These are phyloP conservation scores for Tolypocladium ovalisporum DNA, from an alignment of 2,329 filamentous ascomycete genomes.

Conservation along the genomic window DNA sequence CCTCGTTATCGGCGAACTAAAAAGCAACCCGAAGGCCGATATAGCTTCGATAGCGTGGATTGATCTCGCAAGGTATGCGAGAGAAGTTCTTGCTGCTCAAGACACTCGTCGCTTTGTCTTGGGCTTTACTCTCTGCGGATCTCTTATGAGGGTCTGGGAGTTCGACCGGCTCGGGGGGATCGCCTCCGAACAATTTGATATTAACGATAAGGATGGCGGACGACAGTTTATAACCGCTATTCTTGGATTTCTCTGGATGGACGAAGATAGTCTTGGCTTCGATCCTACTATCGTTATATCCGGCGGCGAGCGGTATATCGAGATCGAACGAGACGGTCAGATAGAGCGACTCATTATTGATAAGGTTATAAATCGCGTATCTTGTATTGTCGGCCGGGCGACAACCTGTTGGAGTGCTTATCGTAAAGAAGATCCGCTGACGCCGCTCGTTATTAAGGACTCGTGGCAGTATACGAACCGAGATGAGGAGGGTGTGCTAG, in stretches of 20 bases:
- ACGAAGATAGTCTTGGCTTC: too few relatives aligned
- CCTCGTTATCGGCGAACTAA: background rate
- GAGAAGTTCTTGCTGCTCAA: constrained; percentile 27
- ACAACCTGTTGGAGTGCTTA: too few relatives aligned
- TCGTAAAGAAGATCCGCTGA: too few relatives aligned
- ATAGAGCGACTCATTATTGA: too few relatives aligned
- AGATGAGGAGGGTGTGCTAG: too few relatives aligned
- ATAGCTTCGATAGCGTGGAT: constrained; percentile 21
- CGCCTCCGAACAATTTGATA: constrained; percentile 30
- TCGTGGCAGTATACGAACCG: too few relatives aligned
- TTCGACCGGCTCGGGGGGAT: constrained; percentile 34
- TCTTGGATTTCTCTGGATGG: constrained; percentile 31
- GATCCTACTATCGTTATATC: too few relatives aligned
- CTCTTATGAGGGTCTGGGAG: constrained; percentile 30
- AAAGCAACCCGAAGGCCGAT: background rate
- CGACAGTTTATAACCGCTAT: constrained; percentile 24
- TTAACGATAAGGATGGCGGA: constrained; percentile 25
- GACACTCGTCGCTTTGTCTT: constrained; percentile 30
- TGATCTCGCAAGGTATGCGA: constrained; percentile 29
- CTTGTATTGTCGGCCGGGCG: too few relatives aligned
- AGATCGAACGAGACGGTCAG: too few relatives aligned
- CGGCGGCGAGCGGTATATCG: too few relatives aligned
- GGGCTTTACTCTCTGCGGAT: constrained; percentile 34
- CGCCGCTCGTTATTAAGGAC: too few relatives aligned
- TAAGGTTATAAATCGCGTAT: too few relatives aligned